These are phyloP conservation scores for Colletotrichum trifolii DNA, from an alignment of 2,329 filamentous ascomycete genomes.

Conservation along the genomic window DNA sequence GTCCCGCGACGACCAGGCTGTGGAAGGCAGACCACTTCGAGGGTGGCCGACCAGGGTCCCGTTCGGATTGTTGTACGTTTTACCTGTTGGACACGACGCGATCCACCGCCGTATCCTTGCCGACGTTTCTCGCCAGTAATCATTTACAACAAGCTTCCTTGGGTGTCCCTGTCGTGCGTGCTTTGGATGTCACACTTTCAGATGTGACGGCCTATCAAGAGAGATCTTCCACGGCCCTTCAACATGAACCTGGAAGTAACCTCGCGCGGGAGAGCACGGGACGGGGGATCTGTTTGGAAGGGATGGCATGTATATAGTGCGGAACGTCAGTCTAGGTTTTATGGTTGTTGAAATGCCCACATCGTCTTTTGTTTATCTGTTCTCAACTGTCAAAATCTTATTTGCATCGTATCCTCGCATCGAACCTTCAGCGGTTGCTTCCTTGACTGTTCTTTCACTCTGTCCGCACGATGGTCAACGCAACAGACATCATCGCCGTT, in stretches of 20 bases:
- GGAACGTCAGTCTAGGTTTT: conserved; percentile 1
- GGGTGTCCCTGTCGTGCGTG: conserved; percentile 1
- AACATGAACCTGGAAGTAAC: not conserved
- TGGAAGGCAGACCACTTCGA: conserved; percentile 1
- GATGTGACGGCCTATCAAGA: conserved; percentile 22
- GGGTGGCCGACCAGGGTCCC: not conserved
- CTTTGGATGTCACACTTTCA: not conserved
- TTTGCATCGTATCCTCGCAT: not conserved
- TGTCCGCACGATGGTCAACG: conserved; percentile 31
- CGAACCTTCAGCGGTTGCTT: not conserved
- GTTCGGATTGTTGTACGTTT: not conserved
- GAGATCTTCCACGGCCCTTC: not conserved
- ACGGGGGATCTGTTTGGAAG: conserved; percentile 22
- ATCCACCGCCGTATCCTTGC: conserved; percentile 6
- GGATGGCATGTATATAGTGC: not conserved
- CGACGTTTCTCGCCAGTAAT: not conserved
- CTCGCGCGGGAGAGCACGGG: conserved; percentile 13
- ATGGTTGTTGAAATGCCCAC: not conserved
- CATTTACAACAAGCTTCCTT: conserved; percentile 14
- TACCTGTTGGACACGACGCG: conserved; percentile 11
- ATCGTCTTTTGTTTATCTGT: not conserved
- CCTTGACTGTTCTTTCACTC: not conserved
- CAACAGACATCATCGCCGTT: conserved; percentile 32
- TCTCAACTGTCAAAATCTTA: not conserved
- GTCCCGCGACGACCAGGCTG: not conserved